Base-by-base conservation (phyloP, 495 filamentous ascomycete species). In the Hyaloscypha variabilis region DNA sequence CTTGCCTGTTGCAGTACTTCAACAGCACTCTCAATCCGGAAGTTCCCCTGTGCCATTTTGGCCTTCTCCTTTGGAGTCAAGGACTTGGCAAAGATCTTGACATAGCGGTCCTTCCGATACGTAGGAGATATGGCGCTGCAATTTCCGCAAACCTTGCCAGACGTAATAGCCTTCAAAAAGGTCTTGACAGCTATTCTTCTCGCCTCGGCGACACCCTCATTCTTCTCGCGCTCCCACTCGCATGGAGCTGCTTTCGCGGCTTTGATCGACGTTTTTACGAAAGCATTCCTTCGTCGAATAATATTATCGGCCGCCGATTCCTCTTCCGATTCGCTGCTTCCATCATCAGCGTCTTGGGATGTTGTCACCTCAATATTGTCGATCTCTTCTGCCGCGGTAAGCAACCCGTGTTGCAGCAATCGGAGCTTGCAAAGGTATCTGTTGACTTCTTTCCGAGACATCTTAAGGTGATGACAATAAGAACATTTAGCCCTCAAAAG, bases 81-180 rank as follows among this genome's bases (percentile, higher is more conserved):
- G 6, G 89, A 82, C 71, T 92, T 94, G 70, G 93, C 87, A 76
- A 97, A 99, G 60, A 99, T 95, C 76, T 97, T 98, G 67, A 90
- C 88, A 72, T 83, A 93, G 28, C 88, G 84, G 67, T 98, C 94
- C 71, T 94, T 96, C 69, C 93, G 86, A 76, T 90, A 97, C 6
- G 76, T 78, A 23, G 93, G 92, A 25, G 91, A 90, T 39, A 92
- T 85, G 53, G 86, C 89, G 72, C 75, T 75, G 59, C 96, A 99
- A 67, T 83, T 90, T 42, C 76, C 77, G 75, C 96, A 98, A 72
- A 83, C 85, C 72, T 83, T 90, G 31, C 83, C 79, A 63, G 74
- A 75, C 34, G 77, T 79, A 53, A 97, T 90, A 10, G 83, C 80
- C 55, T 83, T 85, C 53, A 97, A 78, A 72, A 99, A 94, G 23